Conservation (phyloP, 306 rosid genomes). For the Lablab purpureus region DNA sequence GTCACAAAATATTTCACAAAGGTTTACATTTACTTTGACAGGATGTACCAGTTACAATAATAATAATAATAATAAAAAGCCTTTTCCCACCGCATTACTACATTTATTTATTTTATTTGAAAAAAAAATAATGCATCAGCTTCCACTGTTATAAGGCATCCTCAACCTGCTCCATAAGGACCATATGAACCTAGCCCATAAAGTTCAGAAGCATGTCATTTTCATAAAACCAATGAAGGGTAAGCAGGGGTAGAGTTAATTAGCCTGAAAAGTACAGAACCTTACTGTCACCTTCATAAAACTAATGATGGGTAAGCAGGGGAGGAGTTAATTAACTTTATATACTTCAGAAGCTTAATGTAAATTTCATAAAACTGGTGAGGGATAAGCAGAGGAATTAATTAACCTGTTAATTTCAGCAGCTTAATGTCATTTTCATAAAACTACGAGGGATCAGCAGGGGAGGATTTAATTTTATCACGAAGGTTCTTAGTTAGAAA, state of each 20-base stretch:
- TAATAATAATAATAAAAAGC: neutral
- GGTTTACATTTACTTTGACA: slow-evolving; percentile 26
- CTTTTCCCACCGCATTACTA: neutral
- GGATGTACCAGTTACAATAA: slow-evolving; percentile 14
- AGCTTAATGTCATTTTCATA: neutral
- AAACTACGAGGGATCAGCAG: slow-evolving; percentile 1
- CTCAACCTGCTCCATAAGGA: slow-evolving; percentile 6
- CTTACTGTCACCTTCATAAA: neutral
- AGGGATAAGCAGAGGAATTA: neutral
- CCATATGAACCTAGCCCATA: neutral
- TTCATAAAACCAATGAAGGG: neutral
- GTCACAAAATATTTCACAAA: slow-evolving; percentile 28
- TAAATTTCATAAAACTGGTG: slow-evolving; percentile 3
- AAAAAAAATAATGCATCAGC: neutral
- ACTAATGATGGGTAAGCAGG: neutral
- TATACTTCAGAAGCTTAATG: slow-evolving; percentile 6
- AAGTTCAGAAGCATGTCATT: neutral
- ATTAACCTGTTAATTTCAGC: slow-evolving; percentile 11
- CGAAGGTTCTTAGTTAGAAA: slow-evolving; percentile 16
- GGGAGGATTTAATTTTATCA: slow-evolving; percentile 6
- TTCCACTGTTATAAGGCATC: slow-evolving; percentile 28
- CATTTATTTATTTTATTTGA: slow-evolving; percentile 19
- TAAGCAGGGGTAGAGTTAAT: neutral
- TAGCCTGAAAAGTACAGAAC: neutral
- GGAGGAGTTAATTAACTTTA: neutral